phyloP scores from a whole-genome alignment of 768 basidiomycete genomes.

The Dendrothele bispora region DNA sequence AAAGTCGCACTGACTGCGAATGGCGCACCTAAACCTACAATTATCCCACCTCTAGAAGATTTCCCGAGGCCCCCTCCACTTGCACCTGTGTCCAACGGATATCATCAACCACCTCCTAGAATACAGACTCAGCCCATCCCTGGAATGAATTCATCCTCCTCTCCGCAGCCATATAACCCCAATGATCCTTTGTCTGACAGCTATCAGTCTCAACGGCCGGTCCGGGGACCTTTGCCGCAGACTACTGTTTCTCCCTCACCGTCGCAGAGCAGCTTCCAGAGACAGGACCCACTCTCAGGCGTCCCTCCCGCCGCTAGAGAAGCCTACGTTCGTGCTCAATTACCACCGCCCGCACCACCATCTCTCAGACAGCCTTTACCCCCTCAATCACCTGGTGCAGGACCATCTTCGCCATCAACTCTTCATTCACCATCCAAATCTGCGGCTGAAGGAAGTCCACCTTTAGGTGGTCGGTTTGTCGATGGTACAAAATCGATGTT shows the following conservation, averaged over 20 bases:
- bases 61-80: constrained; percentile 31
- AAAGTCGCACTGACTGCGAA: constrained; percentile 50
- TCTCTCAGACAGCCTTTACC: constrained; percentile 29
- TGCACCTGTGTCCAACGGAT: constrained; percentile 17
- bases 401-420: constrained; percentile 48
- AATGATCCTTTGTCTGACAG: constrained; percentile 10
- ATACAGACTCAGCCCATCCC: constrained; percentile 4
- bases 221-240: constrained; percentile 5
- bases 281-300: not conserved
- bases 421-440: constrained; percentile 26
- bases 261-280: constrained; percentile 2
- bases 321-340: constrained; percentile 7
- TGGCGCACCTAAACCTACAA: constrained; percentile 57
- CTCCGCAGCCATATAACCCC: constrained; percentile 1
- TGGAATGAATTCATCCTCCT: not conserved
- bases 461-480: constrained; percentile 62
- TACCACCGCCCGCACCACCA: constrained; percentile 20
- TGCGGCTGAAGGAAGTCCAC: constrained; percentile 40
- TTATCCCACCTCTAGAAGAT: constrained; percentile 67
- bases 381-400: constrained; percentile 54
- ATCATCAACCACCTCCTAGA: constrained; percentile 4
- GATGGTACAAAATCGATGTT: constrained; percentile 86
- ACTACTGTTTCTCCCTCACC: constrained; percentile 7
- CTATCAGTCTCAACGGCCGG: not conserved
- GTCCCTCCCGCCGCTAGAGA: too few species aligned